Conservation (phyloP, 2,329 filamentous ascomycete species). For the Epichloe gansuensis region DNA sequence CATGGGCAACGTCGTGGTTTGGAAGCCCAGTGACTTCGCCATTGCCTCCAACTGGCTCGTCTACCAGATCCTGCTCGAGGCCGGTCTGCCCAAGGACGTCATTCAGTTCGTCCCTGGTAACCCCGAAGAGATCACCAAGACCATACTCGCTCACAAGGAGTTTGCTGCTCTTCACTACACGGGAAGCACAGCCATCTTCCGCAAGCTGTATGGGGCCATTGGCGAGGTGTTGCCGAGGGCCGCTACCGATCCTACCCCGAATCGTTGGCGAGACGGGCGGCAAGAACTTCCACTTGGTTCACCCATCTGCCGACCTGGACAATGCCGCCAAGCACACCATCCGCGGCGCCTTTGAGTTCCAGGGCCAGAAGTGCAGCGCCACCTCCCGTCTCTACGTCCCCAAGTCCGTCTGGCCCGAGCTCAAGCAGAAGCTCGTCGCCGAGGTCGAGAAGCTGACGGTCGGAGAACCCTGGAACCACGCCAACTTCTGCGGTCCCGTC, state of each 20-base stretch:
- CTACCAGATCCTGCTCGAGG: conserved; percentile 82
- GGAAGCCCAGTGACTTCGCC: conserved; percentile 88
- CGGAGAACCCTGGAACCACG: conserved; percentile 55
- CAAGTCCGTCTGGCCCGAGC: conserved; percentile 59
- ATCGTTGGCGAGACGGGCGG: conserved; percentile 86
- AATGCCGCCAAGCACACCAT: conserved; percentile 76
- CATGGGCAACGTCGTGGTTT: conserved; percentile 88
- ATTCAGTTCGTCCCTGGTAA: conserved; percentile 91
- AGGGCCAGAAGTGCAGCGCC: conserved; percentile 85
- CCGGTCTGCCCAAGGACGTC: conserved; percentile 77
- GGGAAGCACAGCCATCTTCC: conserved; percentile 84
- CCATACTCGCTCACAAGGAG: conserved; percentile 61
- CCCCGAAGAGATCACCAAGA: conserved; percentile 69
- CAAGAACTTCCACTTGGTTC: conserved; percentile 86
- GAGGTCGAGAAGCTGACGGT: conserved; percentile 61
- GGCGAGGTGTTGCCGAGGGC: conserved; percentile 65
- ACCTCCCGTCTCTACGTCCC: conserved; percentile 72
- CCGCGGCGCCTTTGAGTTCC: conserved; percentile 80
- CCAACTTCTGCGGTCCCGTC: conserved; percentile 77
- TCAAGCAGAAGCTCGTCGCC: conserved; percentile 53
- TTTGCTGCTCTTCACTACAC: conserved; percentile 94
- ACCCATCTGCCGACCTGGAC: conserved; percentile 61
- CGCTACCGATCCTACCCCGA: conserved; percentile 73
- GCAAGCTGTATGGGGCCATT: conserved; percentile 77
- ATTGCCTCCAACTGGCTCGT: conserved; percentile 87